Percentiles rank a stretch among this genome's conserved stretches.
These are phyloP conservation scores for Suillus fuscotomentosus DNA, from an alignment of 768 basidiomycete species.

Conservation along the genomic window DNA sequence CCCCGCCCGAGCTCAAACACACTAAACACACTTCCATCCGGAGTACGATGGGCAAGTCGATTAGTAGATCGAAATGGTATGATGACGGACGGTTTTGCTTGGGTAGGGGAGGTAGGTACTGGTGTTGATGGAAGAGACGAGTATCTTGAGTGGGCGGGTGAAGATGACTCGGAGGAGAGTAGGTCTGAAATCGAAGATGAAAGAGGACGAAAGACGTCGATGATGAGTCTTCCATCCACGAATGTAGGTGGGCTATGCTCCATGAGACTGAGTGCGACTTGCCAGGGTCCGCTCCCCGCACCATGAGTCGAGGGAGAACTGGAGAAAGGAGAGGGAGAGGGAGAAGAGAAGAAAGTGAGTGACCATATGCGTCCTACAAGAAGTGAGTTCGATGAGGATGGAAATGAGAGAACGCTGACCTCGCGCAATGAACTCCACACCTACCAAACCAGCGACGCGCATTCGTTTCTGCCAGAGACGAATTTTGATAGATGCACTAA, in stretches of 20 bases:
- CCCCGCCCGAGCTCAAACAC: background rate
- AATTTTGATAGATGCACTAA: constrained; percentile 34
- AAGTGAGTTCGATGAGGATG: background rate
- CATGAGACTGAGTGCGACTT: constrained; percentile 48
- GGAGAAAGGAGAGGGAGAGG: background rate
- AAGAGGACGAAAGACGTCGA: constrained; percentile 32
- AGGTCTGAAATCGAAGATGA: background rate
- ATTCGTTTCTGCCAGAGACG: constrained; percentile 66
- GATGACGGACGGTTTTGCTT: background rate
- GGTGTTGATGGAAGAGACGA: background rate
- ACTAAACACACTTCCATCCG: background rate
- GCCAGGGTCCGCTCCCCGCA: constrained; percentile 27
- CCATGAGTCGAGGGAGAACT: background rate
- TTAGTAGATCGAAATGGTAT: background rate
- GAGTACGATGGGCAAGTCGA: background rate
- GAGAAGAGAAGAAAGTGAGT: constrained; percentile 21
- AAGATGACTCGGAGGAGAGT: background rate
- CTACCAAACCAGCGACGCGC: constrained; percentile 53
- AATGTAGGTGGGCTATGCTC: constrained; percentile 60
- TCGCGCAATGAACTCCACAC: constrained; percentile 65
- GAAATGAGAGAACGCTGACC: constrained; percentile 24
- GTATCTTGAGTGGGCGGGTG: background rate
- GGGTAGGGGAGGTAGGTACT: background rate
- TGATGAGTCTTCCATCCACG: constrained; percentile 51
- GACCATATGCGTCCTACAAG: constrained; percentile 27